Percentiles rank a stretch among this genome's conserved stretches.
These are phyloP conservation scores for Phytophthora pistaciae DNA, from an alignment of 352 stramenopile genomes.

Conservation along the genomic window DNA sequence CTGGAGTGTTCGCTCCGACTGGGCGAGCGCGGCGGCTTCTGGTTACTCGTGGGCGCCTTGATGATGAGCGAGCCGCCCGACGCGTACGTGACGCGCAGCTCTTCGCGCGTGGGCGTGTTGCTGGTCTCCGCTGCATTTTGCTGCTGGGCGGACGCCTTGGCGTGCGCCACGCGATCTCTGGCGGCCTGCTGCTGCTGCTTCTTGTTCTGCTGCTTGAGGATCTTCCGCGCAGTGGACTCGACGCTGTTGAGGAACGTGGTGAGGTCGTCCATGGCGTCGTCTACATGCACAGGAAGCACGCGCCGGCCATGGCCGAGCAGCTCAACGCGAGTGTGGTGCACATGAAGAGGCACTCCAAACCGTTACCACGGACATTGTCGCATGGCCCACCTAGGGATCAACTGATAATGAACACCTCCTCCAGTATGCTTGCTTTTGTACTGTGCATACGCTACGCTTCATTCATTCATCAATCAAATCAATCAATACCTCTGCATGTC, in stretches of 20 bases:
- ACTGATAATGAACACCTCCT: neutral
- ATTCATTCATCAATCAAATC: constrained; percentile 19
- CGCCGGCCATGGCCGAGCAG: constrained; percentile 10
- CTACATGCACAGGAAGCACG: constrained; percentile 21
- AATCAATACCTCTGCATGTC: constrained; percentile 22
- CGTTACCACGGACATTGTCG: constrained; percentile 7
- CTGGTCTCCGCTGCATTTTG: constrained; percentile 17
- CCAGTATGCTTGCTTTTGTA: neutral
- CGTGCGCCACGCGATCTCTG: constrained; percentile 54
- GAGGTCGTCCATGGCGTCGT: constrained; percentile 68
- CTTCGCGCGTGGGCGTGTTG: constrained; percentile 53
- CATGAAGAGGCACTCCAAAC: constrained; percentile 28
- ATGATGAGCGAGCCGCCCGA: constrained; percentile 65
- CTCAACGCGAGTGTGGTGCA: neutral
- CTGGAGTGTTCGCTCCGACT: constrained; percentile 39
- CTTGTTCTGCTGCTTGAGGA: constrained; percentile 86
- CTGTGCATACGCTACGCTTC: constrained; percentile 13
- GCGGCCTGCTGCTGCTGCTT: constrained; percentile 70
- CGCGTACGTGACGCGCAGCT: constrained; percentile 68
- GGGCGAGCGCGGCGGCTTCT: constrained; percentile 23
- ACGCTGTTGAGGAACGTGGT: constrained; percentile 85
- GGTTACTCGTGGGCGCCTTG: constrained; percentile 32
- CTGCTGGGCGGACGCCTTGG: constrained; percentile 27
- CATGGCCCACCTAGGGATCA: neutral
- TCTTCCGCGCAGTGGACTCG: constrained; percentile 75